Evolutionary conservation across 345 rosid genomes (phyloP).

Genomic region (Moricandia moricandioides): DNA sequence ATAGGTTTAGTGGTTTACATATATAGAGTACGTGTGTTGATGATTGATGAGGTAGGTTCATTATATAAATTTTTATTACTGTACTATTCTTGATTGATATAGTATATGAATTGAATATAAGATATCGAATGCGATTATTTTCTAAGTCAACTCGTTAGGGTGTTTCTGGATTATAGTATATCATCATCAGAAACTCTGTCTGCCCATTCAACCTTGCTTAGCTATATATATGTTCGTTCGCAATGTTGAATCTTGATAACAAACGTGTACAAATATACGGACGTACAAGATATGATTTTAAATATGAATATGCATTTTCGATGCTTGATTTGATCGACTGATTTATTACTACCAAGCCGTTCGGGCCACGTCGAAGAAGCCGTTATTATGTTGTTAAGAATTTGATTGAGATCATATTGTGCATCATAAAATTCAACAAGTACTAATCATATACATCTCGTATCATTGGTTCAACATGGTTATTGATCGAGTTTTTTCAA

Average conservation of each 20-base stretch:
- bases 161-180: background rate
- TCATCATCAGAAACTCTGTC: conserved; percentile 18
- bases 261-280: background rate
- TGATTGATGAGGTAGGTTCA: too few species aligned
- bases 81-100: too few species aligned
- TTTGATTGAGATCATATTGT: too few species aligned
- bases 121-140: background rate
- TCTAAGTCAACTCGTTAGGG: conserved; percentile 21
- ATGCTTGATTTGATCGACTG: background rate
- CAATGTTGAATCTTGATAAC: background rate
- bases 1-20: too few species aligned
- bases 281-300: background rate
- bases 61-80: too few species aligned
- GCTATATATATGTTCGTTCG: conserved; percentile 16
- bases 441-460: background rate
- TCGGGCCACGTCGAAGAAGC: background rate
- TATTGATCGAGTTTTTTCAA: background rate
- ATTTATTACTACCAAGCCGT: background rate
- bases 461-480: background rate
- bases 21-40: too few species aligned
- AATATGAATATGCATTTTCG: background rate
- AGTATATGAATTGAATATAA: too few species aligned
- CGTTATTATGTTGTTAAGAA: background rate
- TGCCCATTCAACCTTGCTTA: conserved; percentile 10
- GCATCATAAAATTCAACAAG: background rate